Conservation (phyloP, 2,329 filamentous ascomycete species). For the Trichoderma simmonsii region DNA sequence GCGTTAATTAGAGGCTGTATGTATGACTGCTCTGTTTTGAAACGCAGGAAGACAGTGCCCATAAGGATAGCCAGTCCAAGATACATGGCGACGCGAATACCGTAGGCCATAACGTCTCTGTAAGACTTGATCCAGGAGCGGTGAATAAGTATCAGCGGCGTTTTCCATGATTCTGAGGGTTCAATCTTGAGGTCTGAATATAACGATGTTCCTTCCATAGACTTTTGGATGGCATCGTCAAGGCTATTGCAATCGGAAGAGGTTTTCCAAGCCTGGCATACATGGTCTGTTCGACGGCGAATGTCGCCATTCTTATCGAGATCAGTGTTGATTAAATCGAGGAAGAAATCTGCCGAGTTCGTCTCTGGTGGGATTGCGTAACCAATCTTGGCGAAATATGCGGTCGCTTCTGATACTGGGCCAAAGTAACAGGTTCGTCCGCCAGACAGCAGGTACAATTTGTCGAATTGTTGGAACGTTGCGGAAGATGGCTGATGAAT, state of each 20-base stretch:
- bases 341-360: constrained; percentile 77
- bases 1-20: constrained; percentile 83
- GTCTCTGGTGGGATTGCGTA: constrained; percentile 64
- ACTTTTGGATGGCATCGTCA: constrained; percentile 26
- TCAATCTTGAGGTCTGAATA: constrained; percentile 22
- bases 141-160: constrained; percentile 67
- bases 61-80: constrained; percentile 73
- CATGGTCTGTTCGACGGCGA: constrained; percentile 27
- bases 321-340: constrained; percentile 76
- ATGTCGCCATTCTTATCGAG: constrained; percentile 44
- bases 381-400: constrained; percentile 62
- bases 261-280: constrained; percentile 28
- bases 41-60: constrained; percentile 81
- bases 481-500: constrained; percentile 83
- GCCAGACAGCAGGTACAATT: constrained; percentile 67
- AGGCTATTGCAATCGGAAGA: constrained; percentile 26
- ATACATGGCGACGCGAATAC: constrained; percentile 81
- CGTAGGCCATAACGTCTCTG: constrained; percentile 79
- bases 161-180: constrained; percentile 43
- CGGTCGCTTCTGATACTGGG: constrained; percentile 51
- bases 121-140: constrained; percentile 80
- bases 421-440: constrained; percentile 75
- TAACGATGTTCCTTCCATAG: constrained; percentile 28
- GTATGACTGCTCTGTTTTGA: constrained; percentile 64
- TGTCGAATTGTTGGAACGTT: constrained; percentile 78